Base-by-base conservation (phyloP, 2,329 filamentous ascomycete genomes). In the Paramyrothecium sp. region DNA sequence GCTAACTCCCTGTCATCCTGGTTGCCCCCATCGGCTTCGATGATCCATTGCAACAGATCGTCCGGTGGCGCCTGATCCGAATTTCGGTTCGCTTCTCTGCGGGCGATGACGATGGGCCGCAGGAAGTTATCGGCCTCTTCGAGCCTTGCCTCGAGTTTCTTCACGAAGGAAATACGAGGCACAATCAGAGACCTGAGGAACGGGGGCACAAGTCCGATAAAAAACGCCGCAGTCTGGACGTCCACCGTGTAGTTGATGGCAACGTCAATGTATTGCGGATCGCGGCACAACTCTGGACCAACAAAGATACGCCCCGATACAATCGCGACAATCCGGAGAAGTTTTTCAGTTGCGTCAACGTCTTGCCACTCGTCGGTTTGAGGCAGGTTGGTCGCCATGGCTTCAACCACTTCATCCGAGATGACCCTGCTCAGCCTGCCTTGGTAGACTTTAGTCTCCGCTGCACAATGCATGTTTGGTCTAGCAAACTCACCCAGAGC, bases 31-130 rank as follows among this genome's bases (percentile, higher is more conserved):
- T 75, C 72, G 0, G 67, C 65, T 20, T 78, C 72, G 16, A 79
- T 68, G 3, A 81, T 50, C 79, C 79, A 81, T 61, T 80, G 75
- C 21, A 79, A 67, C 68, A 81, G 76, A 58, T 82, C 79, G 55
- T 80, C 73, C 0, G 78, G 76, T 58, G 4, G 4, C 10, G 26
- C 26, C 5, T 4, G 5, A 30, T 30, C 10, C 26, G 26, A 4
- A 10, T 62, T 52, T n/a, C 51, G 34, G 3, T 55, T 46, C 1
- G 46, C 60, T 22, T 65, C 63, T 30, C 61, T 56, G 10, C 77
- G 67, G 23, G 67, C 58, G 11, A 61, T 54, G 7, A 80, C 66
- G 1, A 77, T 54, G 3, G 75, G 75, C 7, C 57, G 53, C 17
- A 80, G 56, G 49, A 79, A 75, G 1, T 57, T 61, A 8, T 70